These are phyloP conservation scores for Exophiala sideris DNA, from an alignment of 2,329 filamentous ascomycete genomes.

Conservation along the genomic window DNA sequence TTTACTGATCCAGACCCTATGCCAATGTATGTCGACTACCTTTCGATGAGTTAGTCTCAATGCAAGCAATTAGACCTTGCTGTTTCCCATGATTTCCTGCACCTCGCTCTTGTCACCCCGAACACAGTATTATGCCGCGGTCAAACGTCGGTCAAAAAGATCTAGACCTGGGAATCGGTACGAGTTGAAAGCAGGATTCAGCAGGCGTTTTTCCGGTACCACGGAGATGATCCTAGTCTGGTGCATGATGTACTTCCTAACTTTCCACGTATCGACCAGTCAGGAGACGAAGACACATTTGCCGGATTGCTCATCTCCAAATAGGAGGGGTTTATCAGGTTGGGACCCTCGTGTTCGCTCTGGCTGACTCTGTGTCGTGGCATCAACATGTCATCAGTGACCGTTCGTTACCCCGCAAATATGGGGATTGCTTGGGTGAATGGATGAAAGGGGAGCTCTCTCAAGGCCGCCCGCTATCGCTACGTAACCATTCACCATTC, in stretches of 20 bases:
- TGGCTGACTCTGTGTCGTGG: not conserved
- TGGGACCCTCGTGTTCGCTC: not conserved
- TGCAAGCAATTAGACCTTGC: not conserved
- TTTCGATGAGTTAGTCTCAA: constrained; percentile 14
- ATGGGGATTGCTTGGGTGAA: not conserved
- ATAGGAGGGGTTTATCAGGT: too few species aligned
- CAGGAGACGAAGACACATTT: not conserved
- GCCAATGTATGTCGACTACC: constrained; percentile 20
- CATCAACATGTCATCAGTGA: not conserved
- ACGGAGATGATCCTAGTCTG: not conserved
- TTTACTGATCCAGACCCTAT: constrained; percentile 11
- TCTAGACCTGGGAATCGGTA: not conserved
- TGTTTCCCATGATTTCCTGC: constrained; percentile 8
- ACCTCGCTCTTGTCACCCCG: constrained; percentile 13
- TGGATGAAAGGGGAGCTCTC: not conserved
- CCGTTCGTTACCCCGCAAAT: constrained; percentile 8
- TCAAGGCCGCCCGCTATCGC: not conserved
- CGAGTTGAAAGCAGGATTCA: constrained; percentile 2
- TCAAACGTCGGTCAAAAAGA: constrained; percentile 2
- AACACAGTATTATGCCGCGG: constrained; percentile 5
- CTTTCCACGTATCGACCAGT: not conserved
- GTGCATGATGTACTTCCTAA: not conserved
- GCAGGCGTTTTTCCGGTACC: constrained; percentile 7
- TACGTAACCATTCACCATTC: not conserved
- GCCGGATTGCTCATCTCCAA: too few species aligned